Evolutionary conservation across 2,329 filamentous ascomycete genomes (phyloP), one percentile per base, ranked within the genome.

Genomic region (Paramyrothecium sp.): DNA sequence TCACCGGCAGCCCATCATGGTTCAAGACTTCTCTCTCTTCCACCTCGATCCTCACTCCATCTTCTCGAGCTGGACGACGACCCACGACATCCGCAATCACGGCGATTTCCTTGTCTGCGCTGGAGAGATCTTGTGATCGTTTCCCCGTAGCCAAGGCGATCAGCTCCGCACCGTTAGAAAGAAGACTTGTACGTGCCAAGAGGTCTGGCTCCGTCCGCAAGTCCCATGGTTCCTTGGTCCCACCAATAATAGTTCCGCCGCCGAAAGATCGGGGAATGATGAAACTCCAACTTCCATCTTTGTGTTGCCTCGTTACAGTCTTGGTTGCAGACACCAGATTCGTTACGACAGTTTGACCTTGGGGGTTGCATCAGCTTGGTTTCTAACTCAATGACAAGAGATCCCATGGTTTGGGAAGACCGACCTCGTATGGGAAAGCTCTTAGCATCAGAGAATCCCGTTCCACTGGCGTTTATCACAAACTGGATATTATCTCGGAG

Each of bases 191-290:
- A 19, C 85, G 73, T 0, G 80, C 78, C 54, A 80, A 77, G 2
- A 61, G 57, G 0, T 76, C 81, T 2, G 84, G 80, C 19, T 76
- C 71, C 0, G 77, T 67, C 51, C 81, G 75, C 81, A 82, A 86
- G 66, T 87, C 75, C 56, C 81, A 72, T 1, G 79, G 76, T 65
- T 89, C 81, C 67, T 88, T 89, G 11, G 86, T 89, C 0, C 87
- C 87, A 5, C 87, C 87, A 20, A 89, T 81, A 44, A 89, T 76
- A 0, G 86, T 89, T 3, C 87, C 87, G 3, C 86, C 86, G 34
- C 82, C 76, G 23, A 86, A 81, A 10, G 80, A 81, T 2, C 87
- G 79, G 1, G 87, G 85, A 7, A 89, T 83, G 50, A 80, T 79
- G 60, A 89, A 89, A 1, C 80, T 79, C 84, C 85, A 88, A 10